These are phyloP conservation scores for Alternaria dauci DNA, from an alignment of 2,329 filamentous ascomycete genomes.

Conservation along the genomic window DNA sequence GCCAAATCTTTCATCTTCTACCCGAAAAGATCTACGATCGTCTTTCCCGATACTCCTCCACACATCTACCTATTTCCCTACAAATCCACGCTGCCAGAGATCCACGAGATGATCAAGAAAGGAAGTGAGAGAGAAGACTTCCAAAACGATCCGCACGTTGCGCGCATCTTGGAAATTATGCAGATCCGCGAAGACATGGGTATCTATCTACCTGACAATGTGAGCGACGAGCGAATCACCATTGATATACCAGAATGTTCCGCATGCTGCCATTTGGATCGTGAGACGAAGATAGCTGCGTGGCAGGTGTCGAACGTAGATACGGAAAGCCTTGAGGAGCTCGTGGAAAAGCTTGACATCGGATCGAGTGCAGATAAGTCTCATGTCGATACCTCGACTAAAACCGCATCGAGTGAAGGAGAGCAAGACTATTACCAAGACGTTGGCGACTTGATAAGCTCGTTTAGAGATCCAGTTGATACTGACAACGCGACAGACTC, in stretches of 20 bases:
- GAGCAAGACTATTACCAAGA: not conserved
- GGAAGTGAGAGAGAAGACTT: not conserved
- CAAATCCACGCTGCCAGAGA: slow-evolving; percentile 20
- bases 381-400: not conserved
- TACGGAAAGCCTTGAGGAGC: not conserved
- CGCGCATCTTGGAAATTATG: slow-evolving; percentile 23
- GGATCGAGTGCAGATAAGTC: not conserved
- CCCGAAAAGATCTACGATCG: not conserved
- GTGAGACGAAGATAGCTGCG: not conserved
- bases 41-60: slow-evolving; percentile 1
- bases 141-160: slow-evolving; percentile 1
- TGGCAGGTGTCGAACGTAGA: slow-evolving; percentile 17
- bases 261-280: not conserved
- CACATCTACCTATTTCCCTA: slow-evolving; percentile 24
- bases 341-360: not conserved
- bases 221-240: slow-evolving; percentile 11
- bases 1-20: not conserved
- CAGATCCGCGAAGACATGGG: slow-evolving; percentile 19
- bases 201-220: slow-evolving; percentile 18
- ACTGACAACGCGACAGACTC: not conserved
- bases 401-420: not conserved
- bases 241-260: slow-evolving; percentile 14
- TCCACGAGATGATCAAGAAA: slow-evolving; percentile 17
- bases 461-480: not conserved
- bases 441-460: not conserved